Conservation (phyloP, 2,329 filamentous ascomycete genomes). For the Claviceps citrina region DNA sequence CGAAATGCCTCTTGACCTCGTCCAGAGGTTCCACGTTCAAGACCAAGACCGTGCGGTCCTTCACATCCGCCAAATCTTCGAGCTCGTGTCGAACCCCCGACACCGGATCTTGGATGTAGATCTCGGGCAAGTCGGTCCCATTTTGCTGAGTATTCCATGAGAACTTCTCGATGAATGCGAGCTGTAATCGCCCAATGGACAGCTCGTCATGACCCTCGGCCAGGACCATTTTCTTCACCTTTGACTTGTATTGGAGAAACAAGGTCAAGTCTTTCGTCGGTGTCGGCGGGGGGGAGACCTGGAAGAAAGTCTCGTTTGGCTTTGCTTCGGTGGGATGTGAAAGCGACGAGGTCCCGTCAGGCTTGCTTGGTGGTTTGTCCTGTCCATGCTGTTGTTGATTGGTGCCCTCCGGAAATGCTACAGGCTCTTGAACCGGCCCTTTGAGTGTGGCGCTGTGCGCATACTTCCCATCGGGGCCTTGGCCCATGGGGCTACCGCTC, state of each 20-base stretch:
- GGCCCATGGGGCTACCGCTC: slow-evolving; percentile 21
- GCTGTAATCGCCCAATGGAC: slow-evolving; percentile 72
- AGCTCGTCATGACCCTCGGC: slow-evolving; percentile 71
- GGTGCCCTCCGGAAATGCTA: slow-evolving; percentile 14
- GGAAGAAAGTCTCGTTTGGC: slow-evolving; percentile 32
- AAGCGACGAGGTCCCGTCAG: slow-evolving; percentile 9
- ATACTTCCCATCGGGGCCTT: slow-evolving; percentile 53
- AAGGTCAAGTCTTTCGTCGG: slow-evolving; percentile 77
- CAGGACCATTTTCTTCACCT: slow-evolving; percentile 90
- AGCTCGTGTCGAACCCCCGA: slow-evolving; percentile 95
- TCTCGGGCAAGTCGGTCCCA: slow-evolving; percentile 82
- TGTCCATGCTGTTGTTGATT: slow-evolving; percentile 6
- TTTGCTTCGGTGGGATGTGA: slow-evolving; percentile 28
- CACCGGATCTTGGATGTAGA: slow-evolving; percentile 91
- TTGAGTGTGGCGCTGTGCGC: slow-evolving; percentile 42
- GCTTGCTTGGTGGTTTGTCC: slow-evolving; percentile 11
- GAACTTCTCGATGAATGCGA: slow-evolving; percentile 98
- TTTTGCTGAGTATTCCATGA: slow-evolving; percentile 97
- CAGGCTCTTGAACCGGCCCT: slow-evolving; percentile 37
- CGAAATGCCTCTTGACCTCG: slow-evolving; percentile 91
- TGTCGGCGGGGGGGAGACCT: slow-evolving; percentile 47
- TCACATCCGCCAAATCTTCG: slow-evolving; percentile 83
- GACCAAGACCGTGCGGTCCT: slow-evolving; percentile 87
- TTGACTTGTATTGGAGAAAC: slow-evolving; percentile 91
- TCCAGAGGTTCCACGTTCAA: slow-evolving; percentile 86